phyloP scores from a whole-genome alignment of 2,329 filamentous ascomycete species.

The Fusarium sp. region DNA sequence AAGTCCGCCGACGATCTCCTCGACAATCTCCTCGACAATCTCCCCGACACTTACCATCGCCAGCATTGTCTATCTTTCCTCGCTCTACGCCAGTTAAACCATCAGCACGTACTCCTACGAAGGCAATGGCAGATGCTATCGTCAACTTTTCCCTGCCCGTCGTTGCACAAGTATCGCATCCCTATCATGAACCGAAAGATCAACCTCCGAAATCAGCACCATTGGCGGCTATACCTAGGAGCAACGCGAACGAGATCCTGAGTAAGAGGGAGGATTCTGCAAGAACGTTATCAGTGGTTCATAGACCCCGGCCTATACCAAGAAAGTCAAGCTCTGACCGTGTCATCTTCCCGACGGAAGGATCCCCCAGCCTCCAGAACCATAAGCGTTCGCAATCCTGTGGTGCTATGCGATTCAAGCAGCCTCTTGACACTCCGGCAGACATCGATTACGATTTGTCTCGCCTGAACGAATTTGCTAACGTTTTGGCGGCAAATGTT shows the following conservation, averaged over 20 bases:
- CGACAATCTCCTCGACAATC: conserved; percentile 65
- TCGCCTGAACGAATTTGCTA: conserved; percentile 59
- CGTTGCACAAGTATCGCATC: conserved; percentile 36
- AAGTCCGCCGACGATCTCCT: conserved; percentile 65
- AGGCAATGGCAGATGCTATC: conserved; percentile 19
- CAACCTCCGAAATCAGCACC: conserved; percentile 35
- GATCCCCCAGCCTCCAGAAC: conserved; percentile 51
- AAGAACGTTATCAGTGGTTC: conserved; percentile 55
- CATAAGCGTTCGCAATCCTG: conserved; percentile 65
- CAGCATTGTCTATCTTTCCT: conserved; percentile 28
- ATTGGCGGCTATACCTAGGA: conserved; percentile 34
- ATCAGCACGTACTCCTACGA: conserved; percentile 15
- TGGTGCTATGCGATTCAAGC: conserved; percentile 59
- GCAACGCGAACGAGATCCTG: conserved; percentile 31
- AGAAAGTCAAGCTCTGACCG: conserved; percentile 61
- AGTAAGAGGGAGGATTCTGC: conserved; percentile 14
- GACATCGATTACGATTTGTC: conserved; percentile 57
- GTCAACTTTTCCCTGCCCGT: conserved; percentile 45
- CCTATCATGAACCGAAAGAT: conserved; percentile 46
- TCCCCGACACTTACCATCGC: conserved; percentile 55
- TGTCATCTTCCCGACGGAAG: conserved; percentile 61
- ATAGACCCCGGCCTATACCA: conserved; percentile 69
- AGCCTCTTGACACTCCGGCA: conserved; percentile 64
- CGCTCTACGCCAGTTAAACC: not conserved
- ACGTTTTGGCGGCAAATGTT: conserved; percentile 15